Evolutionary conservation across 106 monocot species (phyloP).

Genomic region (Iris macrosiphon): DNA sequence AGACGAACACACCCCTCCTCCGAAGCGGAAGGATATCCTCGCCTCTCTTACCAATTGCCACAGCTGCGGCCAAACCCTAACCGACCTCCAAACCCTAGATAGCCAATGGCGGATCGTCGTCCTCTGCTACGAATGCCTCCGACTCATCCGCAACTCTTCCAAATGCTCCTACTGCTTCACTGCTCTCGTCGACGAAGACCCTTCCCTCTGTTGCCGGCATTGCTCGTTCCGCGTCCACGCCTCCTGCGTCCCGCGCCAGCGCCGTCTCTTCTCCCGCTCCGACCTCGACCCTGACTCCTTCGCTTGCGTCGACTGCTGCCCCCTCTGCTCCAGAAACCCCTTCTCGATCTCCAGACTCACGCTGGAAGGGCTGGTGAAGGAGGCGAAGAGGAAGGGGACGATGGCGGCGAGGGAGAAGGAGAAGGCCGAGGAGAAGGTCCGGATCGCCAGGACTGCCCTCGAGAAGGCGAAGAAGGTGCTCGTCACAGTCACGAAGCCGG

Average conservation of each 20-base stretch:
- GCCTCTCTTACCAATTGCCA: constrained; percentile 31
- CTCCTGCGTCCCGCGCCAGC: constrained; percentile 40
- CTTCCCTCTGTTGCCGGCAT: constrained; percentile 20
- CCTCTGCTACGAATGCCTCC: constrained; percentile 48
- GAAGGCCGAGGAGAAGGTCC: constrained; percentile 27
- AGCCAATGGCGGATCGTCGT: constrained; percentile 63
- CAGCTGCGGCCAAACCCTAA: constrained; percentile 17
- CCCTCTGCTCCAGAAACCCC: constrained; percentile 4
- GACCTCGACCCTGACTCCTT: constrained; percentile 28
- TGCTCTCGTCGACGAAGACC: not conserved
- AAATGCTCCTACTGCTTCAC: constrained; percentile 72
- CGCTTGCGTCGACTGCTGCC: constrained; percentile 52
- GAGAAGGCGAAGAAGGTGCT: constrained; percentile 11
- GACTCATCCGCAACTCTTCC: constrained; percentile 19
- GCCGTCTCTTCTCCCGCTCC: constrained; percentile 12
- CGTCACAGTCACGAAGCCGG: not conserved
- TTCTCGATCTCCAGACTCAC: no score
- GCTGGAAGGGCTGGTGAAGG: constrained; percentile 13
- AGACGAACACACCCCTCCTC: no score
- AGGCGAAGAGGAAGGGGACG: constrained; percentile 17
- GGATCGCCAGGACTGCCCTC: constrained; percentile 10
- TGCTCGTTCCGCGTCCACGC: constrained; percentile 56
- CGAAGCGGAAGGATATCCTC: not conserved
- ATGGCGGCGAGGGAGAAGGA: constrained; percentile 9
- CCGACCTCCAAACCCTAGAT: constrained; percentile 16